Evolutionary conservation across 257 asterid species (phyloP).

Genomic region (Ophiorrhiza pumila): DNA sequence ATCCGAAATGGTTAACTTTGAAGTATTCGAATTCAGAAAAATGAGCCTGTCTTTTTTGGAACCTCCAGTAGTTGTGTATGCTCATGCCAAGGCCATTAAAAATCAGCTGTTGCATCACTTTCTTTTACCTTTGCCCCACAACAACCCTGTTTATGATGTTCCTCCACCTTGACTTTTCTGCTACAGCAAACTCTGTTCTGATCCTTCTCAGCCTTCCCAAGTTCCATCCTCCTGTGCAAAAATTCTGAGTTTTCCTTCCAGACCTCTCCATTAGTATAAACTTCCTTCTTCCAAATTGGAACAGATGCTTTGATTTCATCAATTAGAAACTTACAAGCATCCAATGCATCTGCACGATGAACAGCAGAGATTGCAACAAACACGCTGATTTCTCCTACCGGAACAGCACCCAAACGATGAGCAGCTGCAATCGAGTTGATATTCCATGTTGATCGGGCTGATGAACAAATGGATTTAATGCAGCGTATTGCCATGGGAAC

Average conservation of each 20-base stretch:
- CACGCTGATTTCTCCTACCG: constrained; percentile 87
- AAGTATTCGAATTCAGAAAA: neutral
- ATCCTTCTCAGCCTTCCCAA: constrained; percentile 27
- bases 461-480: constrained; percentile 67
- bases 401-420: constrained; percentile 76
- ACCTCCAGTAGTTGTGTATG: too few species aligned
- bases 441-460: constrained; percentile 79
- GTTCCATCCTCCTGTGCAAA: constrained; percentile 57
- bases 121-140: constrained; percentile 59
- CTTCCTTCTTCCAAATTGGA: constrained; percentile 98
- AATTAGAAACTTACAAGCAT: constrained; percentile 77
- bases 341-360: constrained; percentile 79
- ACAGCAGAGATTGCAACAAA: constrained; percentile 75
- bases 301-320: constrained; percentile 93
- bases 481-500: constrained; percentile 87
- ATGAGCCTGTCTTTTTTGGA: neutral
- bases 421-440: constrained; percentile 64
- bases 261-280: constrained; percentile 82
- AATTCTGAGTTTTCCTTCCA: constrained; percentile 96
- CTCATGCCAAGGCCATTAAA: constrained; percentile 7
- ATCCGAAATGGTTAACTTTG: neutral
- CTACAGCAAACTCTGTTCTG: constrained; percentile 28
- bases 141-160: constrained; percentile 39
- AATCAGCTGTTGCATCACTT: constrained; percentile 22
- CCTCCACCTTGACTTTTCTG: constrained; percentile 39